A percentile compares a stretch with the other conserved stretches of the same genome.
These are phyloP conservation scores for Candida taoyuanica DNA, from an alignment of 805 yeast species.

Conservation along the genomic window DNA sequence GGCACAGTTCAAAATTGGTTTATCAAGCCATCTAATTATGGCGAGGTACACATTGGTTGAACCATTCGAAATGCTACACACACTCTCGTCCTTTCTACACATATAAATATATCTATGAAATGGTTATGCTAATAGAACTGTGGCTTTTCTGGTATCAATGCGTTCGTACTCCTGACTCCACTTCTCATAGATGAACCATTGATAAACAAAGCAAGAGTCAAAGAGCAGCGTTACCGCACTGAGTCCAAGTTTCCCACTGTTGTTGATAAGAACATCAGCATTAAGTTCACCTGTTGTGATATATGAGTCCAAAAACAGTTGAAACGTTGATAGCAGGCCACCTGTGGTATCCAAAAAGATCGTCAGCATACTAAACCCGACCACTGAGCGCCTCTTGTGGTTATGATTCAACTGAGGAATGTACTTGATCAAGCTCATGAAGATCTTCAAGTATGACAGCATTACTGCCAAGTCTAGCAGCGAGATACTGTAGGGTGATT, in stretches of 20 bases:
- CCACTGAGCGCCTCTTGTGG: constrained; percentile 68
- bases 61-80: background rate
- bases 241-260: constrained; percentile 37
- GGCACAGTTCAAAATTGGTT: constrained; percentile 1
- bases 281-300: constrained; percentile 25
- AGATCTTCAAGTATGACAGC: constrained; percentile 40
- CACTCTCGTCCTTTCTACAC: no score
- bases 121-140: constrained; percentile 1
- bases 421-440: constrained; percentile 46
- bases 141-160: background rate
- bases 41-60: constrained; percentile 1
- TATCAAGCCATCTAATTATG: background rate
- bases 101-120: no score
- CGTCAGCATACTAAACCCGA: constrained; percentile 75
- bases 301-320: constrained; percentile 25
- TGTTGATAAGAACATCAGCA: constrained; percentile 26
- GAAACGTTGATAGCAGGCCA: constrained; percentile 26
- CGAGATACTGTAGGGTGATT: constrained; percentile 5
- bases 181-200: constrained; percentile 29
- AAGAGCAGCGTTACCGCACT: constrained; percentile 36
- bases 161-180: background rate
- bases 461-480: constrained; percentile 31
- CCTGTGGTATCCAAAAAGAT: constrained; percentile 35
- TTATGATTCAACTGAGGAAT: constrained; percentile 87
- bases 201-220: constrained; percentile 34